These are phyloP conservation scores for Neoscytalidium dimidiatum DNA, from an alignment of 2,329 filamentous ascomycete genomes.

Conservation along the genomic window DNA sequence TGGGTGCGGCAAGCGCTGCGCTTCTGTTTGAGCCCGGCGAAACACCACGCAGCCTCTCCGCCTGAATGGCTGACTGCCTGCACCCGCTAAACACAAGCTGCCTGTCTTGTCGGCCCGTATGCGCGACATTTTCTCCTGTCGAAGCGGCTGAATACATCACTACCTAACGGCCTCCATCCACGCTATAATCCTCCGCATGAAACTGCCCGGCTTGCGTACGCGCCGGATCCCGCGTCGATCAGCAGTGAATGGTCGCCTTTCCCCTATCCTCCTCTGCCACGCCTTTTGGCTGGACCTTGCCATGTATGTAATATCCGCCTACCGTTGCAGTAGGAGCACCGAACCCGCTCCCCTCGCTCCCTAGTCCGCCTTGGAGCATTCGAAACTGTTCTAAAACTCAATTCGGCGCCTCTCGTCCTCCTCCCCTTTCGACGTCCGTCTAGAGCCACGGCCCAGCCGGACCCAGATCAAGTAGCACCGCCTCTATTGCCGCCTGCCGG, in stretches of 20 bases:
- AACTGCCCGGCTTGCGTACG: not conserved
- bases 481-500: not conserved
- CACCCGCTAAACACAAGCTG: too few species aligned
- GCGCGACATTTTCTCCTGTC: not conserved
- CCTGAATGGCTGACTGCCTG: not conserved
- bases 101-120: not conserved
- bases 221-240: not conserved
- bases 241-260: not conserved
- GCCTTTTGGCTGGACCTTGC: not conserved
- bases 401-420: not conserved
- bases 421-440: not conserved
- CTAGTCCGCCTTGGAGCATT: not conserved
- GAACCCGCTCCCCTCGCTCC: not conserved
- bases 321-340: not conserved
- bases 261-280: not conserved
- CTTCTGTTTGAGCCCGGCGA: not conserved
- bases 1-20: not conserved
- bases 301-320: not conserved
- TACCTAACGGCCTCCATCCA: not conserved
- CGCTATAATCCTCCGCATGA: not conserved
- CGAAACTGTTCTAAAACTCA: not conserved
- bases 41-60: not conserved
- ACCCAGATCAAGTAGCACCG: not conserved
- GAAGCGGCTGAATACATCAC: not conserved
- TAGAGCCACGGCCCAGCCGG: not conserved